Percentiles rank a stretch among this genome's conserved stretches.
Evolutionary conservation across 768 basidiomycete genomes (phyloP).

Genomic region (Suillus placidus): DNA sequence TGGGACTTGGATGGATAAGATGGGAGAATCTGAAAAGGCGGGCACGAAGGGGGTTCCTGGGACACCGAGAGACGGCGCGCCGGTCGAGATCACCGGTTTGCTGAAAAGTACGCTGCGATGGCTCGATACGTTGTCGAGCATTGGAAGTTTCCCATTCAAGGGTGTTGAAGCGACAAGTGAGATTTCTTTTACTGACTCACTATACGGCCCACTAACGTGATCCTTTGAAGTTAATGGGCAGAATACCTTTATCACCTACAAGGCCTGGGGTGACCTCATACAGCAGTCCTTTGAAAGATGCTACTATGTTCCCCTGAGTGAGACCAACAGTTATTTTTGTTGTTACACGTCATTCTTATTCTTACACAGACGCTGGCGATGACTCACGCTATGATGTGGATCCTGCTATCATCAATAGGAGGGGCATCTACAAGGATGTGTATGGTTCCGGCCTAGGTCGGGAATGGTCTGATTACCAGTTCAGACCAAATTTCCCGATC

Average conservation of each 20-base stretch:
- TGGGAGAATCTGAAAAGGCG: slow-evolving; percentile 91
- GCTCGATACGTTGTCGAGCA: slow-evolving; percentile 67
- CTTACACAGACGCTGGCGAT: slow-evolving; percentile 59
- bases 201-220: slow-evolving; percentile 8
- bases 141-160: slow-evolving; percentile 83
- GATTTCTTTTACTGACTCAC: slow-evolving; percentile 32
- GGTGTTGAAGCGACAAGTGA: slow-evolving; percentile 82
- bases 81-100: slow-evolving; percentile 93
- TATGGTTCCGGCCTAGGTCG: slow-evolving; percentile 84
- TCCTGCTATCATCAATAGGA: slow-evolving; percentile 72
- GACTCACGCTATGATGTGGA: slow-evolving; percentile 75
- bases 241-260: slow-evolving; percentile 76
- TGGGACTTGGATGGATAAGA: slow-evolving; percentile 99
- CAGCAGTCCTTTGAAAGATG: slow-evolving; percentile 86
- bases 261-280: slow-evolving; percentile 86
- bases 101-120: slow-evolving; percentile 92
- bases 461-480: slow-evolving; percentile 98
- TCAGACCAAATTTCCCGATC: slow-evolving; percentile 91
- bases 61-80: slow-evolving; percentile 94
- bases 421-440: slow-evolving; percentile 99
- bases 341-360: slow-evolving; percentile 2
- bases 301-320: slow-evolving; percentile 87
- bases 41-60: slow-evolving; percentile 96
- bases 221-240: slow-evolving; percentile 63
- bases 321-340: slow-evolving; percentile 20